Conservation (phyloP, 2,329 filamentous ascomycete genomes). For the Xylaria sp. region DNA sequence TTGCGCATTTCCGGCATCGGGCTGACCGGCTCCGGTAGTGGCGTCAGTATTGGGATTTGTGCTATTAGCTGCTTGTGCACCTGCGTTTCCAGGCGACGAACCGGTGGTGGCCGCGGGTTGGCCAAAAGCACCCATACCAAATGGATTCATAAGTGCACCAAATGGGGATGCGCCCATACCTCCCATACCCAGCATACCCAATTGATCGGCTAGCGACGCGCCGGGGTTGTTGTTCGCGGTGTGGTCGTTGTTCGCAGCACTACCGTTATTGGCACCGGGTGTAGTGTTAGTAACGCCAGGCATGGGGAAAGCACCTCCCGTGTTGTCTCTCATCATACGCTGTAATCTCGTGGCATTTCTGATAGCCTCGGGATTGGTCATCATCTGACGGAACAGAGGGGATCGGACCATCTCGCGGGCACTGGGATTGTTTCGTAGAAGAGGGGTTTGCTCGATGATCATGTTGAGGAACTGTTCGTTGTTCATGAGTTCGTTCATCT, state of each 20-base stretch:
- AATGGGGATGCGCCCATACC: slow-evolving; percentile 26
- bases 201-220: slow-evolving; percentile 37
- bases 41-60: slow-evolving; percentile 27
- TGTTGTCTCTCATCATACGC: slow-evolving; percentile 57
- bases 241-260: slow-evolving; percentile 19
- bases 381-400: slow-evolving; percentile 82
- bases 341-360: slow-evolving; percentile 79
- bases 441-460: slow-evolving; percentile 85
- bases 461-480: slow-evolving; percentile 93
- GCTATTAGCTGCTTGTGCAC: slow-evolving; percentile 5
- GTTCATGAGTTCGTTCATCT: slow-evolving; percentile 90
- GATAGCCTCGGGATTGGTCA: slow-evolving; percentile 84
- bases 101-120: slow-evolving; percentile 27
- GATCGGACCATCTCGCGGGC: slow-evolving; percentile 83
- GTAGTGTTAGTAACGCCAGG: slow-evolving; percentile 89
- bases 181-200: slow-evolving; percentile 28
- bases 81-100: slow-evolving; percentile 22
- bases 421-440: slow-evolving; percentile 46
- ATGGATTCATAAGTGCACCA: slow-evolving; percentile 40
- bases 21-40: slow-evolving; percentile 19
- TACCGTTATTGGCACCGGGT: slow-evolving; percentile 40
- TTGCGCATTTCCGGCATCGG: slow-evolving; percentile 23
- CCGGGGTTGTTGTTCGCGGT: slow-evolving; percentile 28
- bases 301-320: slow-evolving; percentile 66
- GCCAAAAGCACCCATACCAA: slow-evolving; percentile 24